Conservation (phyloP, 2,329 filamentous ascomycete species). For the Hypoxylon rubiginosum region DNA sequence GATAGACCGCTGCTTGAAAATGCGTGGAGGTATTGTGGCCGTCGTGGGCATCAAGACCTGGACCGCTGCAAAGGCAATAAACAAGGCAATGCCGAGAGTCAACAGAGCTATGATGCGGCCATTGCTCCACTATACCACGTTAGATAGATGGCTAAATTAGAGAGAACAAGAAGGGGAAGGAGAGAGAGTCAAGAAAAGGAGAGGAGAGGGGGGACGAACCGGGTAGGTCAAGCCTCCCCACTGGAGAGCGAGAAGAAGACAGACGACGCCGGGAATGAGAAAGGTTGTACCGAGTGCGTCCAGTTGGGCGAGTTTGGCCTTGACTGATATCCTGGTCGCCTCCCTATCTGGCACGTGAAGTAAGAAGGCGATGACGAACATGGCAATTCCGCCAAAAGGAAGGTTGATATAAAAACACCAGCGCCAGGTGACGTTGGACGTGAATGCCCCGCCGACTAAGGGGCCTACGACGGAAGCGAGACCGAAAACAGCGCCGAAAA, state of each 20-base stretch:
- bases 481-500: constrained; percentile 55
- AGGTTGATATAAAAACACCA: constrained; percentile 59
- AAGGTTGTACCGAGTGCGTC: constrained; percentile 36
- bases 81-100: constrained; percentile 48
- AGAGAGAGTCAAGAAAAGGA: neutral
- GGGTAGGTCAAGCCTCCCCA: constrained; percentile 55
- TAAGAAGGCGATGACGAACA: constrained; percentile 35
- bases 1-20: constrained; percentile 43
- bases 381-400: constrained; percentile 50
- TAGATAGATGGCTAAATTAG: neutral
- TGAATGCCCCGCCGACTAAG: constrained; percentile 56
- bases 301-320: constrained; percentile 32
- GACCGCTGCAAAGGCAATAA: constrained; percentile 50
- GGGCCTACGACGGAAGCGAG: constrained; percentile 55
- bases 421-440: constrained; percentile 54
- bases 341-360: constrained; percentile 25
- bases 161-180: neutral
- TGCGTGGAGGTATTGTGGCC: constrained; percentile 40
- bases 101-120: constrained; percentile 53
- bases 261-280: constrained; percentile 50
- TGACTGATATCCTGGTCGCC: constrained; percentile 14
- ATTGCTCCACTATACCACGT: constrained; percentile 47
- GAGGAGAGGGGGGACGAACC: constrained; percentile 29
- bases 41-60: constrained; percentile 36
- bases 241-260: constrained; percentile 60